Evolutionary conservation across 495 filamentous ascomycete species (phyloP).

Genomic region (Hyaloscypha finlandica): DNA sequence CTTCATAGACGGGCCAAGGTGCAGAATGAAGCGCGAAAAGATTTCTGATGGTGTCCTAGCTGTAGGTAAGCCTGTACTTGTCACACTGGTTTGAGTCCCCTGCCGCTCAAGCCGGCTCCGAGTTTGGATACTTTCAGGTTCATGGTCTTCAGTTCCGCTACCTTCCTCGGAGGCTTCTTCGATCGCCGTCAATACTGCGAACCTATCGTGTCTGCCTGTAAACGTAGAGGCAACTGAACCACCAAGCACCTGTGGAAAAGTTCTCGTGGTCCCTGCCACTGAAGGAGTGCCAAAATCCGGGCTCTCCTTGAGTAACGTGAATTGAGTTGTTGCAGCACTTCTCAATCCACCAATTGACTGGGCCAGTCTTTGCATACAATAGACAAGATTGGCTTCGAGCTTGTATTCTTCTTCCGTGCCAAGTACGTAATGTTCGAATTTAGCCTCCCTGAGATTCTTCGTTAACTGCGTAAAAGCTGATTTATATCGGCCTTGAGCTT

Average conservation of each 20-base stretch:
- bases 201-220: conserved; percentile 21
- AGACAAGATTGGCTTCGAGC: conserved; percentile 75
- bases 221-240: conserved; percentile 9
- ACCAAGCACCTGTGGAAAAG: background rate
- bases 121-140: background rate
- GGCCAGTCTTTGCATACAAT: conserved; percentile 81
- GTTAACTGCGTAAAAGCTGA: conserved; percentile 71
- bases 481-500: conserved; percentile 65
- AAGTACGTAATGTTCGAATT: conserved; percentile 83
- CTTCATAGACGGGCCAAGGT: conserved; percentile 93
- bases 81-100: conserved; percentile 20
- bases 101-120: background rate
- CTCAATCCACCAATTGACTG: conserved; percentile 91
- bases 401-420: conserved; percentile 83
- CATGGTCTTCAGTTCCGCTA: conserved; percentile 45
- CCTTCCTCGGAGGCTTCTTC: conserved; percentile 68
- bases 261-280: background rate
- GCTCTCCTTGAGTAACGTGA: conserved; percentile 72
- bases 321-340: conserved; percentile 87
- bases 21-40: conserved; percentile 82
- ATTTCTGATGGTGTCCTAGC: conserved; percentile 69
- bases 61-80: conserved; percentile 31
- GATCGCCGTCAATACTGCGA: conserved; percentile 58
- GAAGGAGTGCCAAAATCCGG: conserved; percentile 25
- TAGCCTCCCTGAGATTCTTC: conserved; percentile 83